Percentiles rank a stretch among this genome's conserved stretches.
Evolutionary conservation across 2,329 filamentous ascomycete genomes (phyloP).

Genomic region (Ceratocystis cubensis): DNA sequence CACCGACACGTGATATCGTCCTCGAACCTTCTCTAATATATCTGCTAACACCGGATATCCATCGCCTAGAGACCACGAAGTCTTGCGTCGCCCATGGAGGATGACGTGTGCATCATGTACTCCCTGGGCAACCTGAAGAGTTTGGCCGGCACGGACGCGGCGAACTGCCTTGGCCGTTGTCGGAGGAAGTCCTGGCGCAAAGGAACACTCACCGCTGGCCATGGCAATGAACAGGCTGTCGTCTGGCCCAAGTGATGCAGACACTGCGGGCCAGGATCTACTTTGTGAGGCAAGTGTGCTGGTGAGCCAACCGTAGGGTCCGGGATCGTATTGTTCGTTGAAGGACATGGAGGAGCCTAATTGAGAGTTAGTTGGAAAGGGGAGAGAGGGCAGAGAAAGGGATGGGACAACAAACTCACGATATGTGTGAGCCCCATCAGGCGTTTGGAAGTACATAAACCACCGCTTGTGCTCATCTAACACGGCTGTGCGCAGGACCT

Average conservation of each 20-base stretch:
- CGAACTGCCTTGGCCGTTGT: conserved; percentile 8
- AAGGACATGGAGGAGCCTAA: conserved; percentile 19
- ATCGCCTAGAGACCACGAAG: conserved; percentile 8
- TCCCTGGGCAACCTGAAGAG: conserved; percentile 10
- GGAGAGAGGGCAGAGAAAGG: neutral
- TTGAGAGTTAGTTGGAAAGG: neutral
- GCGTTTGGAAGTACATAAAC: conserved; percentile 18
- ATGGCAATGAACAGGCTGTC: conserved; percentile 8
- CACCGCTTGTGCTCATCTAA: conserved; percentile 16
- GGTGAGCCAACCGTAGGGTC: conserved; percentile 16
- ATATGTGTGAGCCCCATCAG: conserved; percentile 16
- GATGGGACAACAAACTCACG: conserved; percentile 3
- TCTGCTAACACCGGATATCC: conserved; percentile 11
- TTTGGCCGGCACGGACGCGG: conserved; percentile 1
- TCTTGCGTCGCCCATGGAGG: conserved; percentile 10
- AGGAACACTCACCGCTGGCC: conserved; percentile 4
- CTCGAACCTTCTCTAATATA: conserved; percentile 13
- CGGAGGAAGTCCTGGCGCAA: neutral
- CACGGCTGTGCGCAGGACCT: conserved; percentile 12
- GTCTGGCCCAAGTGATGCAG: conserved; percentile 12
- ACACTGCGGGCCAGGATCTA: conserved; percentile 10
- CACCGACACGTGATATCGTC: conserved; percentile 16
- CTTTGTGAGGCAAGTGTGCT: conserved; percentile 5
- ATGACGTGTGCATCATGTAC: conserved; percentile 11
- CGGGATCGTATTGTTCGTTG: conserved; percentile 18